These are phyloP conservation scores for Pseudoneurospora amorphoporcata DNA, from an alignment of 495 filamentous ascomycete genomes.

Conservation along the genomic window DNA sequence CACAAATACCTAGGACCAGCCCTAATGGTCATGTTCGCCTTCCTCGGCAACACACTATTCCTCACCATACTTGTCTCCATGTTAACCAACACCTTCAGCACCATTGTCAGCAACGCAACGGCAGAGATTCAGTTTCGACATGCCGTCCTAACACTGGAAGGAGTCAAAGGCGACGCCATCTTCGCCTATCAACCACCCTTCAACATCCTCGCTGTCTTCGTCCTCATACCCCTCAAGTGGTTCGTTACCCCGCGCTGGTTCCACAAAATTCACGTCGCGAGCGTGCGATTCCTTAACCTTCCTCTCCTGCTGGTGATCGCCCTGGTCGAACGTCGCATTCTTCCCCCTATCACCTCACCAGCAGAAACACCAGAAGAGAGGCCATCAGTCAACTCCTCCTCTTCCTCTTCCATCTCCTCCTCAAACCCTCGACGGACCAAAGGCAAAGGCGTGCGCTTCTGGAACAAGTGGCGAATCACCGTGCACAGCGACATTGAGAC, in stretches of 20 bases:
- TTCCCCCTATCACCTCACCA: slow-evolving; percentile 22
- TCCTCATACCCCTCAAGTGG: slow-evolving; percentile 57
- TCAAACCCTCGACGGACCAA: background rate
- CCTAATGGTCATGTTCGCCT: slow-evolving; percentile 62
- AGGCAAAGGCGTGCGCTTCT: slow-evolving; percentile 16
- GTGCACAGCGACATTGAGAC: slow-evolving; percentile 56
- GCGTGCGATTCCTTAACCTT: slow-evolving; percentile 52
- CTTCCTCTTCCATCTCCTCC: background rate
- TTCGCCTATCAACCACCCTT: slow-evolving; percentile 67
- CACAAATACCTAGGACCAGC: slow-evolving; percentile 57
- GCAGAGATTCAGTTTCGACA: slow-evolving; percentile 63
- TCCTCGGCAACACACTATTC: slow-evolving; percentile 67
- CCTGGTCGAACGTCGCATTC: slow-evolving; percentile 43
- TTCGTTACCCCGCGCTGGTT: slow-evolving; percentile 59
- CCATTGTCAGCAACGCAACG: slow-evolving; percentile 51
- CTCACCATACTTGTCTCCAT: slow-evolving; percentile 68
- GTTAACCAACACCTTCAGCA: slow-evolving; percentile 61
- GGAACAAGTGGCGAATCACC: slow-evolving; percentile 40
- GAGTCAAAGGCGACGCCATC: slow-evolving; percentile 62
- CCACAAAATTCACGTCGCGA: slow-evolving; percentile 63
- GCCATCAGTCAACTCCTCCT: slow-evolving; percentile 9
- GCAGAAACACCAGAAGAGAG: slow-evolving; percentile 4
- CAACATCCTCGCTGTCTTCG: slow-evolving; percentile 55
- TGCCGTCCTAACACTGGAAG: slow-evolving; percentile 64
- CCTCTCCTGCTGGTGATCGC: slow-evolving; percentile 54